Conservation (phyloP, 2,329 filamentous ascomycete species). For the Sporothrix globosa region DNA sequence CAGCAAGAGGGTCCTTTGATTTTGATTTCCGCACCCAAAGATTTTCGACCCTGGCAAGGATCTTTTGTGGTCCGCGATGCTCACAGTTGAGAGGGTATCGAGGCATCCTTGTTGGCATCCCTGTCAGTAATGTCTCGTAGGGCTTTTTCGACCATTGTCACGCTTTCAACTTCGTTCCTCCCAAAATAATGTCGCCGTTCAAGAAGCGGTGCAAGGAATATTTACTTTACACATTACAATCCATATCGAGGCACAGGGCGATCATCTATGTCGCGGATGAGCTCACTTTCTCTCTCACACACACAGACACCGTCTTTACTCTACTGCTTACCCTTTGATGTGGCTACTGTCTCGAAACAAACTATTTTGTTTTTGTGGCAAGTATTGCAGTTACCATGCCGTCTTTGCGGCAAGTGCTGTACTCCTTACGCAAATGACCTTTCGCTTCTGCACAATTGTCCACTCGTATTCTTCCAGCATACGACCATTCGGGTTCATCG, state of each 20-base stretch:
- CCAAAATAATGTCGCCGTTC: neutral
- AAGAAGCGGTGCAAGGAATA: neutral
- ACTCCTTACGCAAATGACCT: no score
- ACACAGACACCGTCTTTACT: neutral
- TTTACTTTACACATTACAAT: no score
- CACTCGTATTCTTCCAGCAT: neutral
- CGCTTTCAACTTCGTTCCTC: neutral
- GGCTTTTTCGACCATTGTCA: neutral
- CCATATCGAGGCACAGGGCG: neutral
- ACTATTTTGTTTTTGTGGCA: neutral
- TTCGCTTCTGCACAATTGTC: neutral
- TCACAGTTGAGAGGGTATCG: neutral
- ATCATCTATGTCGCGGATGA: neutral
- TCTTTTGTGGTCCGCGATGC: neutral
- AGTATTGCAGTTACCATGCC: neutral
- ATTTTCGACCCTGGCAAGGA: neutral
- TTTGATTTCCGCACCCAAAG: constrained; percentile 1
- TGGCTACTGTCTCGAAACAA: no score
- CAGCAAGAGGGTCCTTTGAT: constrained; percentile 17
- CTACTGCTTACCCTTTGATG: no score
- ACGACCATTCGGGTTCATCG: constrained; percentile 13
- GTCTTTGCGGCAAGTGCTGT: neutral
- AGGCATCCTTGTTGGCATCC: no score
- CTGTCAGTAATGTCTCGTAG: neutral
- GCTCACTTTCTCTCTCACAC: neutral